phyloP scores from a whole-genome alignment of 2,329 filamentous ascomycete species.

The Ascochyta fabae region DNA sequence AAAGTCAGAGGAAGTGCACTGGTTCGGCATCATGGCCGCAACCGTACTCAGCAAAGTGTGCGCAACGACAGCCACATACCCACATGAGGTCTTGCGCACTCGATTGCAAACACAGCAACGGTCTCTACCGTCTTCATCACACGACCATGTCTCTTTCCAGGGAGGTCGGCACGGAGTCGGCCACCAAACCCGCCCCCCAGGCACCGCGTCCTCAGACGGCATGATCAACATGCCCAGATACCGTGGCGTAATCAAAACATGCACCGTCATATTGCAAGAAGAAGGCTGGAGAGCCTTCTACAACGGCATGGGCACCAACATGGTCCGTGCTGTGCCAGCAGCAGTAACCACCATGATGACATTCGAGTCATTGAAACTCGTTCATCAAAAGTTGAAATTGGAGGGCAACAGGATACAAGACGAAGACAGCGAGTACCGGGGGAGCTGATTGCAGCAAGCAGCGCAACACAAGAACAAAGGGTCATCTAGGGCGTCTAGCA shows the following conservation, averaged over 20 bases:
- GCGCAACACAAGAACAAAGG: background rate
- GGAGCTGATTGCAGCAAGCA: background rate
- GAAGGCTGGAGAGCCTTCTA: constrained; percentile 98
- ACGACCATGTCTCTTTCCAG: constrained; percentile 59
- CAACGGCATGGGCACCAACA: constrained; percentile 95
- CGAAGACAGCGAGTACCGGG: constrained; percentile 15
- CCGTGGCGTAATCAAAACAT: constrained; percentile 79
- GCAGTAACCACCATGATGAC: constrained; percentile 98
- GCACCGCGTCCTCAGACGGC: constrained; percentile 60
- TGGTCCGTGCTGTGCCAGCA: constrained; percentile 93
- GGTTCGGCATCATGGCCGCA: constrained; percentile 82
- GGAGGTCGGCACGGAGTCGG: constrained; percentile 41
- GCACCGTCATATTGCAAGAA: constrained; percentile 81
- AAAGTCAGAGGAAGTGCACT: constrained; percentile 69
- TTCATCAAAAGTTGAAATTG: constrained; percentile 59
- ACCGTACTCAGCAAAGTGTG: constrained; percentile 94
- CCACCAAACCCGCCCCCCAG: constrained; percentile 54
- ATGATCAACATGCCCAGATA: constrained; percentile 68
- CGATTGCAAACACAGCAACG: constrained; percentile 91
- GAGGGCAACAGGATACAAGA: constrained; percentile 52
- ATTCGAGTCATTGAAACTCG: constrained; percentile 76
- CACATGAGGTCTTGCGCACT: constrained; percentile 94
- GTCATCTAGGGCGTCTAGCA: constrained; percentile 26
- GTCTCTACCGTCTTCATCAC: constrained; percentile 57
- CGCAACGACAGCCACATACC: constrained; percentile 94